Evolutionary conservation across 441 rosid genomes (phyloP), one percentile per base, ranked within the genome.

Genomic region (Croton laevigatus): DNA sequence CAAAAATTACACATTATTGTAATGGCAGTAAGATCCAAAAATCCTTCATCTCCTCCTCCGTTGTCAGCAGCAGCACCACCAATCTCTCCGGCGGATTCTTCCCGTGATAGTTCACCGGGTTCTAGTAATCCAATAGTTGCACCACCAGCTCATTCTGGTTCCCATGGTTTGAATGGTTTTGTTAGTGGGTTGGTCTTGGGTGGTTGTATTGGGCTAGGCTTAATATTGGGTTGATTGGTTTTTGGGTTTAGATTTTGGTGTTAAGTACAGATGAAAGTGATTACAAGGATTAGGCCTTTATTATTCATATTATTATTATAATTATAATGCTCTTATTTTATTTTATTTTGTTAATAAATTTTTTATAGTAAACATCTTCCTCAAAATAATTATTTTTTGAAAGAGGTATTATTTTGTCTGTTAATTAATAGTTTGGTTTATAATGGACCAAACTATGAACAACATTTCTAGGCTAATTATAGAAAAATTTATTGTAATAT

Each of bases 1-100:
- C 90, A 94, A 64, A 91, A 79, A 69, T 76, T 94, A 70, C 64
- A 83, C 11, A 51, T 83, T 4, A 78, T 79, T 5, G 98, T 88
- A 51, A 66, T 93, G 84, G 91, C 98, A 8, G 62, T 83, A 34
- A 75, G 82, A 37, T 79, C 73, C 80, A 80, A 51, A 17, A 75
- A 79, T 52, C 62, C 75, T 16, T 8, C 77, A 20, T 68, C 86
- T 60, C 38, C 68, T 12, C 65, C 83, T 58, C 61, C 61, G 14
- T 6, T 27, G 61, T 38, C 14, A n/a, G 67, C 80, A 3, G 61
- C 14, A 14, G 65, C 80, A 3, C 34, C 69, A 10, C 60, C 76
- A 1, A 9, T 6, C 0, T n/a, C 73, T 60, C 73, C 72, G n/a
- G 13, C 45, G 0, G 62, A 58, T 7, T 55, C 60, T 23, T 0